Conservation (phyloP, 345 rosid species). For the Eucalyptus polybractea region DNA sequence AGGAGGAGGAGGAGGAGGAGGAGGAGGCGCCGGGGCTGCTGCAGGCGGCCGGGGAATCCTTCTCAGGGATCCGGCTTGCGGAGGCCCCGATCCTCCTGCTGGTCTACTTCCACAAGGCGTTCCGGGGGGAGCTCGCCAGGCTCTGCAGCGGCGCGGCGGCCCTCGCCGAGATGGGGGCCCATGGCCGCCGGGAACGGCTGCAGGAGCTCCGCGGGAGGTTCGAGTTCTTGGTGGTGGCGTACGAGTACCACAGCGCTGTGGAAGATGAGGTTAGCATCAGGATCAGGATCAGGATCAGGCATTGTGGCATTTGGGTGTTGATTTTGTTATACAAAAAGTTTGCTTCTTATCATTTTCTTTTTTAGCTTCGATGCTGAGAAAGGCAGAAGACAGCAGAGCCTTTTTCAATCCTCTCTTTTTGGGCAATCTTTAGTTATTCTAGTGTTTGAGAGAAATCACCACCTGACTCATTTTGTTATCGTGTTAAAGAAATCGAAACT, state of each 20-base stretch:
- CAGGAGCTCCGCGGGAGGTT: constrained; percentile 33
- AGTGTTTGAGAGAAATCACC: not conserved
- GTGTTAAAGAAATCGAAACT: not conserved
- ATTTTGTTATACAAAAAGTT: not conserved
- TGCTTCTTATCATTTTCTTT: not conserved
- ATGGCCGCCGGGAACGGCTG: not conserved
- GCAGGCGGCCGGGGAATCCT: not conserved
- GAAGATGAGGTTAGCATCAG: constrained; percentile 61
- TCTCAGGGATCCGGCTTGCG: constrained; percentile 3
- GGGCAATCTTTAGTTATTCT: not conserved
- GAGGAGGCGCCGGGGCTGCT: not conserved
- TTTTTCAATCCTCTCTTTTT: not conserved
- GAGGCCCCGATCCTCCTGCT: constrained; percentile 63
- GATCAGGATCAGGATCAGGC: not conserved
- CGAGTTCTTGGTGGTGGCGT: constrained; percentile 53
- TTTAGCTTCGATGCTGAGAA: not conserved
- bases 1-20: not conserved
- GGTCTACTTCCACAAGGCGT: constrained; percentile 56
- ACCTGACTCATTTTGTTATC: not conserved
- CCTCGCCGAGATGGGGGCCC: constrained; percentile 7
- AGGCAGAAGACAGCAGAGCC: not conserved
- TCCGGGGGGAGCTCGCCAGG: constrained; percentile 40
- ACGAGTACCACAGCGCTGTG: constrained; percentile 49
- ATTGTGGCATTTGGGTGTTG: not conserved
- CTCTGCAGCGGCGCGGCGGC: constrained; percentile 28